These are phyloP conservation scores for Agaricus sinodeliciosus DNA, from an alignment of 768 basidiomycete species.

Conservation along the genomic window DNA sequence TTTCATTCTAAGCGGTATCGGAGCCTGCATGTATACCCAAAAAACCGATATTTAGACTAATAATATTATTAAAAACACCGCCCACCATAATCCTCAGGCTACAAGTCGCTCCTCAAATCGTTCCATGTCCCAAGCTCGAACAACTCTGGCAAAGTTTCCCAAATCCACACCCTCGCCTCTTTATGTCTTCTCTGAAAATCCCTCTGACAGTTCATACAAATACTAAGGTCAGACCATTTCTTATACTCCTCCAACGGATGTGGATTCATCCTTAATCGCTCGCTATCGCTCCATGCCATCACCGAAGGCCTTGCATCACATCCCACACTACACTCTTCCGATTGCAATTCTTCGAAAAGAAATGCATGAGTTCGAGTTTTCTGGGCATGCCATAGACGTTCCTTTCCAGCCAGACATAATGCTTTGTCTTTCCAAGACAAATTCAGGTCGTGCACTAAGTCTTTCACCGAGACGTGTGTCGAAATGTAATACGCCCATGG, in stretches of 20 bases:
- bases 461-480: slow-evolving; percentile 29
- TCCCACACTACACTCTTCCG: slow-evolving; percentile 20
- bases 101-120: slow-evolving; percentile 13
- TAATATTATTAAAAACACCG: too few species aligned
- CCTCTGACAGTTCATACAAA: slow-evolving; percentile 26
- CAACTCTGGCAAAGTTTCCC: slow-evolving; percentile 28
- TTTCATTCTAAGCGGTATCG: too few species aligned
- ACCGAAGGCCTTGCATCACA: slow-evolving; percentile 22
- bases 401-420: slow-evolving; percentile 33
- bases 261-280: slow-evolving; percentile 26
- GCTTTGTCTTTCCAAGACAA: slow-evolving; percentile 37
- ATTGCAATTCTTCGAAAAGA: slow-evolving; percentile 24
- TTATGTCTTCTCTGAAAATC: slow-evolving; percentile 24
- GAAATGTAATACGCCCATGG: slow-evolving; percentile 43
- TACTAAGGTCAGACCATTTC: slow-evolving; percentile 24
- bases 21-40: too few species aligned
- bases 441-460: slow-evolving; percentile 26
- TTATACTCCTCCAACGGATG: slow-evolving; percentile 32
- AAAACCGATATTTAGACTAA: too few species aligned
- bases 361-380: slow-evolving; percentile 30
- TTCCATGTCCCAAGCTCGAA: slow-evolving; percentile 35
- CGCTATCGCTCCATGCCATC: slow-evolving; percentile 17
- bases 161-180: slow-evolving; percentile 29
- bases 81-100: too few species aligned
- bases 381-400: slow-evolving; percentile 32